Evolutionary conservation across 1,284 basidiomycete species (phyloP).

Genomic region (Polyporus tsugae): DNA sequence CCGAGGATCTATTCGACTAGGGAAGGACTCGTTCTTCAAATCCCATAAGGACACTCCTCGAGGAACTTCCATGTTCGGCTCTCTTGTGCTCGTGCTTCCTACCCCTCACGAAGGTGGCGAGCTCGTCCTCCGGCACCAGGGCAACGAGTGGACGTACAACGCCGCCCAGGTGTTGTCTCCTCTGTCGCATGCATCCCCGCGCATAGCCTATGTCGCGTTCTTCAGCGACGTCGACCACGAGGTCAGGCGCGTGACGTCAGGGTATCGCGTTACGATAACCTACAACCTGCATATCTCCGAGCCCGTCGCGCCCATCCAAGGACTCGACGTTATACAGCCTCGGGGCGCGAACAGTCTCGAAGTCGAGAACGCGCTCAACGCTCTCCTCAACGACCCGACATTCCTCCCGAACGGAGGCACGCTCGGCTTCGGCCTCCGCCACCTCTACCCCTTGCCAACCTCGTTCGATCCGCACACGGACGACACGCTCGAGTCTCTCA

Average conservation of each 20-base stretch:
- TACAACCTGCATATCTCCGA: slow-evolving; percentile 46
- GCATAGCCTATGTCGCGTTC: slow-evolving; percentile 47
- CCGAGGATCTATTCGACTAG: slow-evolving; percentile 34
- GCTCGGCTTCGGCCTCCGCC: slow-evolving; percentile 46
- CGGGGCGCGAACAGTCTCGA: slow-evolving; percentile 7
- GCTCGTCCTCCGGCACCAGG: slow-evolving; percentile 45
- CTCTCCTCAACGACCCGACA: slow-evolving; percentile 37
- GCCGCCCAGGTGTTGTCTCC: slow-evolving; percentile 33
- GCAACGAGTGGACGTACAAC: slow-evolving; percentile 42
- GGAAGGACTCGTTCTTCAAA: slow-evolving; percentile 50
- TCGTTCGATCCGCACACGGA: slow-evolving; percentile 10
- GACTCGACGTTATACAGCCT: slow-evolving; percentile 17
- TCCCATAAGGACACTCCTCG: slow-evolving; percentile 52
- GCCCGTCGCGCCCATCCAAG: neutral
- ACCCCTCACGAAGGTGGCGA: slow-evolving; percentile 50
- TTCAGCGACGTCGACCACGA: slow-evolving; percentile 56
- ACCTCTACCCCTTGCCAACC: slow-evolving; percentile 42
- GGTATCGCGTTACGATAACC: slow-evolving; percentile 53
- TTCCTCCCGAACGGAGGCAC: slow-evolving; percentile 45
- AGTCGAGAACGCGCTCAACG: slow-evolving; percentile 25
- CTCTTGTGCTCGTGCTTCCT: slow-evolving; percentile 50
- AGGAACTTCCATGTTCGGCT: slow-evolving; percentile 42
- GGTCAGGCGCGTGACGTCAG: slow-evolving; percentile 47
- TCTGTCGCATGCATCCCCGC: slow-evolving; percentile 11
- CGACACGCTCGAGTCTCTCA: slow-evolving; percentile 16